Evolutionary conservation across 306 rosid species (phyloP).

Genomic region (Myrica gale): DNA sequence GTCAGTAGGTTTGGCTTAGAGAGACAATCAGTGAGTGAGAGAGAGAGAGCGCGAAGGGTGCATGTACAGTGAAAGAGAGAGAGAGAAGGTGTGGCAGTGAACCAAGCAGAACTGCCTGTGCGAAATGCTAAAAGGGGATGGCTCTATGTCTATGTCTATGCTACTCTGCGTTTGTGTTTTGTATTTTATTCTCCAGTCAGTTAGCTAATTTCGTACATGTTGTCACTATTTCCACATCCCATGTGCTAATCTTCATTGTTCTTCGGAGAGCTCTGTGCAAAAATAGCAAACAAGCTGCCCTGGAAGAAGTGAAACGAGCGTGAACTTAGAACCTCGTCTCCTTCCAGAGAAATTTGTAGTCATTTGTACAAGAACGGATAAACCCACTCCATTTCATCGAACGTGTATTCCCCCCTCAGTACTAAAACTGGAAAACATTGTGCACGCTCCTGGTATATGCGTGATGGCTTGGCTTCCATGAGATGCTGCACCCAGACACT

Average conservation of each 20-base stretch:
- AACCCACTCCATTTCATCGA: neutral
- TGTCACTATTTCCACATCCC: slow-evolving; percentile 8
- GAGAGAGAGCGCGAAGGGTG: slow-evolving; percentile 10
- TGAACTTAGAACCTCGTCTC: neutral
- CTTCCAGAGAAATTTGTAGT: neutral
- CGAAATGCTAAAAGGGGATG: slow-evolving; percentile 39
- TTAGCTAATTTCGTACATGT: slow-evolving; percentile 10
- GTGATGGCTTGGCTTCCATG: neutral
- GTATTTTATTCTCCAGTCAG: slow-evolving; percentile 8
- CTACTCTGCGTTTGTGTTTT: slow-evolving; percentile 14
- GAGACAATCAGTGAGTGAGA: slow-evolving; percentile 18
- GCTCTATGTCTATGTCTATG: slow-evolving; percentile 24
- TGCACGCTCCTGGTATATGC: slow-evolving; percentile 9
- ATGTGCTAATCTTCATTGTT: neutral
- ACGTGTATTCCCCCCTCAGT: neutral
- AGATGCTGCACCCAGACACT: slow-evolving; percentile 20
- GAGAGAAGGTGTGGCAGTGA: slow-evolving; percentile 23
- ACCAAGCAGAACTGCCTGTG: slow-evolving; percentile 40
- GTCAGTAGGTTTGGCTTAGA: slow-evolving; percentile 8
- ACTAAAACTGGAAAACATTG: neutral
- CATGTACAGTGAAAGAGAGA: slow-evolving; percentile 18
- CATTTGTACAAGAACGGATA: neutral
- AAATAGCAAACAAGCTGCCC: neutral
- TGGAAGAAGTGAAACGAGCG: neutral
- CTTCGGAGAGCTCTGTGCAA: neutral